A percentile compares a stretch with the other conserved stretches of the same genome.
Evolutionary conservation across 306 rosid genomes (phyloP).

Genomic region (Parietaria judaica): DNA sequence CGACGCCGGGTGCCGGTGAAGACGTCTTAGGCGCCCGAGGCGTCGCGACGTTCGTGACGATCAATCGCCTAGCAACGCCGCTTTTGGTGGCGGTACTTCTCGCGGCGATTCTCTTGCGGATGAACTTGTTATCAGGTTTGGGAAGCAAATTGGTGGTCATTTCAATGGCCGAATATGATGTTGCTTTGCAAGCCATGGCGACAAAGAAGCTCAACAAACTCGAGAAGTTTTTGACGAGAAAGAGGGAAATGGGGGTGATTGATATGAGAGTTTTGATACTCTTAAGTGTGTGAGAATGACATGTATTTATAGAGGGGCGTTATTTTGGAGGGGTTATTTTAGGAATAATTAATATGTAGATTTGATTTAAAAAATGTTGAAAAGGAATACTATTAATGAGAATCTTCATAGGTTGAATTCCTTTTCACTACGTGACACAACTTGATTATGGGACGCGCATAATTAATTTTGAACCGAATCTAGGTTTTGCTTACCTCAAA

Average conservation of each 20-base stretch:
- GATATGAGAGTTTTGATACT: neutral
- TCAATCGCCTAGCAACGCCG: slow-evolving; percentile 17
- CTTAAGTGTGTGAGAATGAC: neutral
- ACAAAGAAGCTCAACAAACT: neutral
- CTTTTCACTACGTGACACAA: slow-evolving; percentile 44
- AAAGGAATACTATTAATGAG: slow-evolving; percentile 17
- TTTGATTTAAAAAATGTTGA: neutral
- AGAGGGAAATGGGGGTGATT: neutral
- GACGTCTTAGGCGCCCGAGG: slow-evolving; percentile 30
- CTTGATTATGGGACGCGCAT: neutral
- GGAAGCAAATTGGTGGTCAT: slow-evolving; percentile 23
- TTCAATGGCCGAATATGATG: slow-evolving; percentile 14
- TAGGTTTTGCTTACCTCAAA: neutral
- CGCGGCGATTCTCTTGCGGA: slow-evolving; percentile 8
- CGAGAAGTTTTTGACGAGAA: too few relatives aligned
- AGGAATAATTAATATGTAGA: neutral
- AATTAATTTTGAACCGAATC: neutral
- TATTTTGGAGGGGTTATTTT: slow-evolving; percentile 19
- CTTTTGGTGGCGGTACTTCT: slow-evolving; percentile 14
- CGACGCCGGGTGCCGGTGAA: slow-evolving; percentile 23
- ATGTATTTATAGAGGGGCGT: slow-evolving; percentile 19
- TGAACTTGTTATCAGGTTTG: slow-evolving; percentile 7
- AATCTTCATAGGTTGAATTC: slow-evolving; percentile 48
- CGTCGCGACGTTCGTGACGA: slow-evolving; percentile 40
- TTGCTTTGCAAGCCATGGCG: slow-evolving; percentile 42